Conservation (phyloP, 2,329 filamentous ascomycete genomes). For the Ascochyta lentis region DNA sequence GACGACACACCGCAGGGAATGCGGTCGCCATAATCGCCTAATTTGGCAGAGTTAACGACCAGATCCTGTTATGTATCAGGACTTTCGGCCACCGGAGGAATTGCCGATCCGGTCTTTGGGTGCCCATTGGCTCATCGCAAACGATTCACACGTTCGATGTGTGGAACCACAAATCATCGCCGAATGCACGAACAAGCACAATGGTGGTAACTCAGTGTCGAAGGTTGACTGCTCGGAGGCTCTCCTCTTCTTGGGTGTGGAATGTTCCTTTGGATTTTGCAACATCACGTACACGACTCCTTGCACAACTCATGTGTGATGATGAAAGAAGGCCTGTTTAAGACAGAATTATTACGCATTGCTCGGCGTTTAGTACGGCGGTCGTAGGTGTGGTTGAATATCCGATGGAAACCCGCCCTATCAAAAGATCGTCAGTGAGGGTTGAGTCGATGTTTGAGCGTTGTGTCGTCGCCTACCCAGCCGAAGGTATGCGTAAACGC, state of each 20-base stretch:
- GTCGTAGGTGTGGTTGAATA: background rate
- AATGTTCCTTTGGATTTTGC: too few species aligned
- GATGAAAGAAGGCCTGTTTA: background rate
- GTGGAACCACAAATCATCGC: background rate
- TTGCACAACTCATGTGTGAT: background rate
- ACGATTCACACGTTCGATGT: background rate
- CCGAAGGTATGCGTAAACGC: conserved; percentile 24
- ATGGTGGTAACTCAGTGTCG: too few species aligned
- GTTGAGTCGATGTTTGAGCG: background rate
- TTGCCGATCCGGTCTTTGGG: background rate
- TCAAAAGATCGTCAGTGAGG: background rate
- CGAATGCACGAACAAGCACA: too few species aligned
- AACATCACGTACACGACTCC: too few species aligned
- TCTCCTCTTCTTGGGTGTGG: too few species aligned
- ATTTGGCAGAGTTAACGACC: background rate
- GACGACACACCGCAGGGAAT: background rate
- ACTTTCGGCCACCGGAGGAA: background rate
- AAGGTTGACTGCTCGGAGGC: too few species aligned
- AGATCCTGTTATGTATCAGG: background rate
- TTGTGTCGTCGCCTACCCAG: conserved; percentile 25
- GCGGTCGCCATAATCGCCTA: background rate
- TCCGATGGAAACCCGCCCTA: conserved; percentile 6
- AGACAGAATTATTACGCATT: background rate
- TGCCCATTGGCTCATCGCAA: background rate
- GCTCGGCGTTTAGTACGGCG: background rate